These are phyloP conservation scores for Ophiostoma montium DNA, from an alignment of 2,329 filamentous ascomycete genomes.

Conservation along the genomic window DNA sequence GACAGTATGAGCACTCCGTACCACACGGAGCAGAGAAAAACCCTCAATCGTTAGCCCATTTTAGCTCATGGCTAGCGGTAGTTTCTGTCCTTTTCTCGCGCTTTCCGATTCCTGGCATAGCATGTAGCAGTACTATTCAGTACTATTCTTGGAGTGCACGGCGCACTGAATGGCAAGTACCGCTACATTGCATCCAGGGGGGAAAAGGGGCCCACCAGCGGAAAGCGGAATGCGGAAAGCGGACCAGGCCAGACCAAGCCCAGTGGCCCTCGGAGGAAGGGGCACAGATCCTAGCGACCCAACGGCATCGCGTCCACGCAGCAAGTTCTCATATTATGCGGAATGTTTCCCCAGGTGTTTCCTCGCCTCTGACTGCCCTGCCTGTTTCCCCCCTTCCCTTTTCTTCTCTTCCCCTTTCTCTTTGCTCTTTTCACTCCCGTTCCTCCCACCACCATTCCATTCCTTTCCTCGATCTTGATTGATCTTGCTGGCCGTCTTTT, in stretches of 20 bases:
- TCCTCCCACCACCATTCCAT: neutral
- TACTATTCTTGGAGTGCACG: too few species aligned
- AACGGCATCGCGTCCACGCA: neutral
- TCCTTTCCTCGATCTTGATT: neutral
- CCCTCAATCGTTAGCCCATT: constrained; percentile 4
- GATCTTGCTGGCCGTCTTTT: neutral
- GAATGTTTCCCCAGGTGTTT: neutral
- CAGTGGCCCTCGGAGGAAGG: neutral
- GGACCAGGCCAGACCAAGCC: neutral
- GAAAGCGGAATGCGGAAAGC: neutral
- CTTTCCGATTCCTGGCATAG: too few species aligned
- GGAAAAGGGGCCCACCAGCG: too few species aligned
- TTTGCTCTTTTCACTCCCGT: neutral
- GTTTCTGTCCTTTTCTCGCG: neutral
- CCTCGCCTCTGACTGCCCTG: neutral
- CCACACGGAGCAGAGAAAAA: constrained; percentile 4
- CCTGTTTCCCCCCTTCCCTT: neutral
- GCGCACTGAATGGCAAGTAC: too few species aligned
- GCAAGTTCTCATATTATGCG: too few species aligned
- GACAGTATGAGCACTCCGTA: too few species aligned
- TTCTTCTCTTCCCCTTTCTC: neutral
- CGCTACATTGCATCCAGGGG: too few species aligned
- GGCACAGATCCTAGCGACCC: neutral
- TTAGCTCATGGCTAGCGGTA: constrained; percentile 4
- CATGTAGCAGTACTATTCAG: too few species aligned